A percentile compares a stretch with the other conserved stretches of the same genome.
These are phyloP conservation scores for Saussurea involucrata DNA, from an alignment of 129 eudicot genomes.

Conservation along the genomic window DNA sequence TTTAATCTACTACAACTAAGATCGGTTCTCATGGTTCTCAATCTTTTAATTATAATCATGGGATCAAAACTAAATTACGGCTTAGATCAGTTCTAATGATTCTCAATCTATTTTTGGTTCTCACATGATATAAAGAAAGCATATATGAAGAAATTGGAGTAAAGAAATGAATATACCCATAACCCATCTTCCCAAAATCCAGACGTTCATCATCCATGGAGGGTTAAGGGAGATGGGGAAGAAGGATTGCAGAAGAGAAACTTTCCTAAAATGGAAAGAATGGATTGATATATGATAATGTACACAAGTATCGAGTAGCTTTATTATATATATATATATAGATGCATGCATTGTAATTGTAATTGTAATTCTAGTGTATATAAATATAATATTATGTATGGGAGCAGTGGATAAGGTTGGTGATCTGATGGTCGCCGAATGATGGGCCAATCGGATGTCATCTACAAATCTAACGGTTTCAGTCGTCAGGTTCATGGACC, in stretches of 20 bases:
- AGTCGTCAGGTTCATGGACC: neutral
- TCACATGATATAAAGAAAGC: too few relatives aligned
- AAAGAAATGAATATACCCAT: constrained; percentile 53
- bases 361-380: too few relatives aligned
- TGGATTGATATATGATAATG: constrained; percentile 5
- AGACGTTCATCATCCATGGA: constrained; percentile 77
- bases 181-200: constrained; percentile 99
- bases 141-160: neutral
- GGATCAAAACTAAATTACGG: too few relatives aligned
- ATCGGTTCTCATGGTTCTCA: too few relatives aligned
- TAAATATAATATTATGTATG: neutral
- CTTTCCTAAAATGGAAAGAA: constrained; percentile 25
- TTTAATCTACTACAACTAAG: too few relatives aligned
- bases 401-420: constrained; percentile 33
- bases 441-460: constrained; percentile 25
- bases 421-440: constrained; percentile 28
- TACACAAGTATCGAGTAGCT: constrained; percentile 15
- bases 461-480: constrained; percentile 13
- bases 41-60: too few relatives aligned
- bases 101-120: too few relatives aligned
- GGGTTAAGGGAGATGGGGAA: constrained; percentile 23
- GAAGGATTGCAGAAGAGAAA: neutral
- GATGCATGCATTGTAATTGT: constrained; percentile 30
- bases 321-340: neutral
- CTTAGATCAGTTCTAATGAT: too few relatives aligned